A percentile compares a stretch with the other conserved stretches of the same genome.
Evolutionary conservation across 2,329 filamentous ascomycete genomes (phyloP).

Genomic region (Blastomyces silverae): DNA sequence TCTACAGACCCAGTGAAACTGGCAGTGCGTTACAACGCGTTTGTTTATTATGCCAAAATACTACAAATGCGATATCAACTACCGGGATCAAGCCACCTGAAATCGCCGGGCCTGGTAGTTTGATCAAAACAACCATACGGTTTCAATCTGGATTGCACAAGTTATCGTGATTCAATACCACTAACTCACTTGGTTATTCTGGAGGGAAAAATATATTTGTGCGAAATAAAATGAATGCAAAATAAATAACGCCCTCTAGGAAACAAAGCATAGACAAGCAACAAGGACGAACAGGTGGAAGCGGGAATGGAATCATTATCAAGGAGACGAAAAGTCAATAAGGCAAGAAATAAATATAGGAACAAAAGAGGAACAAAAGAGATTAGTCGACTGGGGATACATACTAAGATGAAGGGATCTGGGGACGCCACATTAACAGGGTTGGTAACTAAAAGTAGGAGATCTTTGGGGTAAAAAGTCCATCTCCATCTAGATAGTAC

Average conservation of each 20-base stretch:
- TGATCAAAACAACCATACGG: background rate
- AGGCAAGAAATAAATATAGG: background rate
- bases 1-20: background rate
- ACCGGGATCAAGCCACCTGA: too few species aligned
- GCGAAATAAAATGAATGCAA: constrained; percentile 15
- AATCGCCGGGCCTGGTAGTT: background rate
- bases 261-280: constrained; percentile 17
- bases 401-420: constrained; percentile 10
- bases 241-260: constrained; percentile 21
- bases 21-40: background rate
- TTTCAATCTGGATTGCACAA: background rate
- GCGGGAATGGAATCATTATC: constrained; percentile 13
- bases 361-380: background rate
- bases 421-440: background rate
- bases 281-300: constrained; percentile 15
- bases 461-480: background rate
- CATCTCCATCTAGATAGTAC: constrained; percentile 2
- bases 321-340: constrained; percentile 9
- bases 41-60: too few species aligned
- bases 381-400: background rate
- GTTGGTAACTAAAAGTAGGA: background rate
- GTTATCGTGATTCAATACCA: constrained; percentile 3
- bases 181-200: background rate
- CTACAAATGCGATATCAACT: too few species aligned
- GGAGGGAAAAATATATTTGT: constrained; percentile 7